These are phyloP conservation scores for Fusarium sp. DNA, from an alignment of 2,329 filamentous ascomycete genomes.

Conservation along the genomic window DNA sequence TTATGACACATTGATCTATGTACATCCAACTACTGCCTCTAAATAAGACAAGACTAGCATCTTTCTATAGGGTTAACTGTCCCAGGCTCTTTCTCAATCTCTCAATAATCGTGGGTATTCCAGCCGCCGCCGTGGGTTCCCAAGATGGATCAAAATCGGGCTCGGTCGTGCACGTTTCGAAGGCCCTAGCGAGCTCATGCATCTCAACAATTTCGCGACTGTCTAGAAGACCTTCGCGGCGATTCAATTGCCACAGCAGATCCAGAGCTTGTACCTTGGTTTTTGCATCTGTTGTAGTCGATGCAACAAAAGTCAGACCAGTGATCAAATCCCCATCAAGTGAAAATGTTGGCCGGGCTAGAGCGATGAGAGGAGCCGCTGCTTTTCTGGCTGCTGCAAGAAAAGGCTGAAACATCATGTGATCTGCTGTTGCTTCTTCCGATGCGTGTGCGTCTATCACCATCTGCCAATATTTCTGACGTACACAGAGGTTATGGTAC, in stretches of 20 bases:
- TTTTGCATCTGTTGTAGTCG: background rate
- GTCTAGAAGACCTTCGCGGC: background rate
- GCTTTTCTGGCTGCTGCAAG: background rate
- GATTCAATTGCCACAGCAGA: background rate
- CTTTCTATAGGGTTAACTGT: background rate
- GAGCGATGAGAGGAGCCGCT: background rate
- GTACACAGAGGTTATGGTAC: background rate
- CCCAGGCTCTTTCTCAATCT: background rate
- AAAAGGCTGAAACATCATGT: background rate
- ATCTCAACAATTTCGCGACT: conserved; percentile 5
- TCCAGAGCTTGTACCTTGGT: background rate
- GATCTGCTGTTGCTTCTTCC: fast-evolving
- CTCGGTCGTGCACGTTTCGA: background rate
- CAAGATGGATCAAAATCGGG: background rate
- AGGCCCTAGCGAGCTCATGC: background rate
- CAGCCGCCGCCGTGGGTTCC: background rate
- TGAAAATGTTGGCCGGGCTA: background rate
- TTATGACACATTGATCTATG: no score
- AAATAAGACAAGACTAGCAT: no score
- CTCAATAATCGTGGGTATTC: background rate
- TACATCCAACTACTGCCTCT: no score
- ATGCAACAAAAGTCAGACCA: background rate
- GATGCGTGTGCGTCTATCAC: background rate
- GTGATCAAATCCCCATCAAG: conserved; percentile 6
- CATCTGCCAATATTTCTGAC: conserved; percentile 3